Evolutionary conservation across 192 early-diverging fungal species (phyloP).

Genomic region (Gigaspora rosea): DNA sequence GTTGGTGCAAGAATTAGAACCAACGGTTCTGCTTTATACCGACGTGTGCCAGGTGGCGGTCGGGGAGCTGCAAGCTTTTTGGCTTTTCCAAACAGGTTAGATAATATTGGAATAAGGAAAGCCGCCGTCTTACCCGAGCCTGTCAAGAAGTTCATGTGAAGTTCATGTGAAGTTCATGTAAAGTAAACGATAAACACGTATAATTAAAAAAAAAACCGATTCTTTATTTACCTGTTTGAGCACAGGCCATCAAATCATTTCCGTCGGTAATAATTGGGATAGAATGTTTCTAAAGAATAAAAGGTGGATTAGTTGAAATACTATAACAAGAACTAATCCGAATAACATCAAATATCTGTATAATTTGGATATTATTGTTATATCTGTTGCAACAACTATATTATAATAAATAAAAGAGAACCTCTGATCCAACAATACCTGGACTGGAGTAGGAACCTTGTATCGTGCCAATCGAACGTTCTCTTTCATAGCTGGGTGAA

Average conservation of each 20-base stretch:
- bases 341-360: no score
- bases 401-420: not conserved
- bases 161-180: not conserved
- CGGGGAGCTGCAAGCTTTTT: constrained; percentile 34
- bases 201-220: not conserved
- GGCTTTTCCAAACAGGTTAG: constrained; percentile 59
- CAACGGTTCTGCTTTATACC: constrained; percentile 58
- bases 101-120: constrained; percentile 77
- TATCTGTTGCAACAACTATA: no score
- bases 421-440: constrained; percentile 39
- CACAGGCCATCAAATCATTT: constrained; percentile 85
- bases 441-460: constrained; percentile 74
- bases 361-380: no score
- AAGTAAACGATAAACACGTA: not conserved
- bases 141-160: constrained; percentile 3
- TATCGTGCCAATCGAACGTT: constrained; percentile 70
- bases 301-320: not conserved
- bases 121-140: constrained; percentile 81
- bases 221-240: constrained; percentile 64
- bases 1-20: constrained; percentile 78
- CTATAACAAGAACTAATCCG: no score
- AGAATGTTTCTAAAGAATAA: constrained; percentile 51
- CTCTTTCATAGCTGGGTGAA: constrained; percentile 64
- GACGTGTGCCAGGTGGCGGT: constrained; percentile 37
- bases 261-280: constrained; percentile 60